These are phyloP conservation scores for Quercus engelmannii DNA, from an alignment of 306 rosid species.

Conservation along the genomic window DNA sequence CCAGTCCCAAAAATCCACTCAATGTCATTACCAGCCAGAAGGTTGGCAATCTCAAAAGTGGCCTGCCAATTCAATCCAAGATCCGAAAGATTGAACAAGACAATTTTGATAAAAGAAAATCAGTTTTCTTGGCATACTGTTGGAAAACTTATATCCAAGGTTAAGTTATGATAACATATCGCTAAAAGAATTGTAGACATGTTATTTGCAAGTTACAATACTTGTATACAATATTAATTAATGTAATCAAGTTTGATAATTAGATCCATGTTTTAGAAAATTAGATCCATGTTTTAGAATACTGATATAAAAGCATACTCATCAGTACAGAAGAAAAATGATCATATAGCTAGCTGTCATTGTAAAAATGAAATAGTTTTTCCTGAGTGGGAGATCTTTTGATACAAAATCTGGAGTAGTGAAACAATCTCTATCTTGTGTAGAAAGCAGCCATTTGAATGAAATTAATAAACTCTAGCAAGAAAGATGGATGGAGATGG, in stretches of 20 bases:
- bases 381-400: neutral
- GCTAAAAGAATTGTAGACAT: neutral
- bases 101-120: slow-evolving; percentile 1
- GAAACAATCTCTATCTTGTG: neutral
- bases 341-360: neutral
- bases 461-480: neutral
- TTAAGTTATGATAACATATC: neutral
- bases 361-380: neutral
- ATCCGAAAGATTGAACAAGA: slow-evolving; percentile 15
- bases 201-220: neutral
- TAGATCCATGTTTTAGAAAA: neutral
- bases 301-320: neutral
- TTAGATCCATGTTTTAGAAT: neutral
- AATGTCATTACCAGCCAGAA: slow-evolving; percentile 93
- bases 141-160: neutral
- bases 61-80: slow-evolving; percentile 54
- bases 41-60: slow-evolving; percentile 80
- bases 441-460: neutral
- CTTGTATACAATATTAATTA: neutral
- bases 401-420: neutral
- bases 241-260: neutral
- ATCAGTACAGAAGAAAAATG: neutral
- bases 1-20: slow-evolving; percentile 92
- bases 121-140: neutral
- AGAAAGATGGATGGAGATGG: neutral